phyloP scores from a whole-genome alignment of 306 rosid genomes.

The Dalbergia oliveri region DNA sequence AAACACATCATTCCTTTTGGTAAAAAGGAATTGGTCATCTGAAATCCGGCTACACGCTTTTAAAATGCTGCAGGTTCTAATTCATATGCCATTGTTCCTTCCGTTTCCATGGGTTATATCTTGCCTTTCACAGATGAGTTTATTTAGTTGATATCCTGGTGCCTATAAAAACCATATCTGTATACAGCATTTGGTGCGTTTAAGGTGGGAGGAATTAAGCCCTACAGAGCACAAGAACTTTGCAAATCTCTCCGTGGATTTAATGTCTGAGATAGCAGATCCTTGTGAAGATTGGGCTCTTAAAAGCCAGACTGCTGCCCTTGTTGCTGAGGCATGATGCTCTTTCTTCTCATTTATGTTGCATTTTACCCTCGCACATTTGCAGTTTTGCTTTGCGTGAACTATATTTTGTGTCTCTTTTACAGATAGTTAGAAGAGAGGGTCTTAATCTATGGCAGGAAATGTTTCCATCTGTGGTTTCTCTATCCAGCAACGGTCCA shows the following conservation, averaged over 20 bases:
- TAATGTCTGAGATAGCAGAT: conserved; percentile 88
- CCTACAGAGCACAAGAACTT: conserved; percentile 73
- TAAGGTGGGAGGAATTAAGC: conserved; percentile 92
- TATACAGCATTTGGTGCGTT: conserved; percentile 89
- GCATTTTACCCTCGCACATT: conserved; percentile 28
- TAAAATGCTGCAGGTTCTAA: conserved; percentile 89
- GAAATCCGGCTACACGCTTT: conserved; percentile 97
- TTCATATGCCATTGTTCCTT: conserved; percentile 39
- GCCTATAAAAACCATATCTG: conserved; percentile 35
- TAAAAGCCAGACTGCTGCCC: conserved; percentile 98
- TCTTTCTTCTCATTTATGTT: conserved; percentile 35
- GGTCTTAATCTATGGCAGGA: conserved; percentile 84
- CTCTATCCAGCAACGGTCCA: conserved; percentile 90
- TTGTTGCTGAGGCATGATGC: conserved; percentile 84
- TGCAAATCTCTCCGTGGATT: conserved; percentile 74
- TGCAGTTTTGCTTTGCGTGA: conserved; percentile 33
- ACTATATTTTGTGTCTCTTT: conserved; percentile 41
- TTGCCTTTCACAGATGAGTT: neutral
- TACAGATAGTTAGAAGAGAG: conserved; percentile 91
- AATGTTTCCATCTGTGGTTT: conserved; percentile 71
- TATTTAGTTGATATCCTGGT: conserved; percentile 33
- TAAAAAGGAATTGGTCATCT: conserved; percentile 87
- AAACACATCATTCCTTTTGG: conserved; percentile 76
- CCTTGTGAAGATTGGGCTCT: conserved; percentile 94
- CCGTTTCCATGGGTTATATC: conserved; percentile 21